A percentile compares a stretch with the other conserved stretches of the same genome.
Evolutionary conservation across 306 rosid species (phyloP).

Genomic region (Bauhinia variegata): DNA sequence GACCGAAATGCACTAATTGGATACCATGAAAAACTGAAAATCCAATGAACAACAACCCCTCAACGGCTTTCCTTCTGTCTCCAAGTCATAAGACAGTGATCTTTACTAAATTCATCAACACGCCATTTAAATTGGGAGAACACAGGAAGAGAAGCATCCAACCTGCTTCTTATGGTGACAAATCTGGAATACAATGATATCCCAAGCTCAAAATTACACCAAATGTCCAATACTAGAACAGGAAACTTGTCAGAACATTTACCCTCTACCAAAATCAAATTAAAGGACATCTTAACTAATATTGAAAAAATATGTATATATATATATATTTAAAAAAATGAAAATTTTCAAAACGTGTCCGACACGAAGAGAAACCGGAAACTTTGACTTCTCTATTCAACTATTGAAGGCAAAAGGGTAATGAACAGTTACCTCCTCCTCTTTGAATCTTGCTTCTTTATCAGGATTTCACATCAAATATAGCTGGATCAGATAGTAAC

Average conservation of each 20-base stretch:
- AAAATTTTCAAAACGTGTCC: conserved; percentile 16
- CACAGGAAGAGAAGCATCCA: conserved; percentile 39
- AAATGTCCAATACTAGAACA: conserved; percentile 31
- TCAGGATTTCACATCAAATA: conserved; percentile 38
- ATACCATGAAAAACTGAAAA: conserved; percentile 28
- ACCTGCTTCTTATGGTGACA: conserved; percentile 32
- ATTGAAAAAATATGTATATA: conserved; percentile 24
- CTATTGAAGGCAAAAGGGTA: conserved; percentile 34
- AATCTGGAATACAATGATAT: conserved; percentile 41
- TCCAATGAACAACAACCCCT: conserved; percentile 35
- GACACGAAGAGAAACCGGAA: conserved; percentile 33
- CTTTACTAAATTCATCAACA: conserved; percentile 37
- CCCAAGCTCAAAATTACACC: conserved; percentile 39
- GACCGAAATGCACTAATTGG: conserved; percentile 39
- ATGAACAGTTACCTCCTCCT: conserved; percentile 44
- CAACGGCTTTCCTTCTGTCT: conserved; percentile 34
- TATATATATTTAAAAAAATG: conserved; percentile 34
- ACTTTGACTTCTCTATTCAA: conserved; percentile 57
- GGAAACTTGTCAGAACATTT: conserved; percentile 24
- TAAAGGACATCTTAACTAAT: conserved; percentile 31
- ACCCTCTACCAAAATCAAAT: conserved; percentile 22
- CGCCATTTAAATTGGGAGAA: conserved; percentile 35
- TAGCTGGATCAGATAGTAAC: conserved; percentile 53
- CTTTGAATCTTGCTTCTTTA: conserved; percentile 37
- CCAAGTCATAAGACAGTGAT: conserved; percentile 40